Conservation (phyloP, 2,329 filamentous ascomycete species). For the Penicillium sp. region DNA sequence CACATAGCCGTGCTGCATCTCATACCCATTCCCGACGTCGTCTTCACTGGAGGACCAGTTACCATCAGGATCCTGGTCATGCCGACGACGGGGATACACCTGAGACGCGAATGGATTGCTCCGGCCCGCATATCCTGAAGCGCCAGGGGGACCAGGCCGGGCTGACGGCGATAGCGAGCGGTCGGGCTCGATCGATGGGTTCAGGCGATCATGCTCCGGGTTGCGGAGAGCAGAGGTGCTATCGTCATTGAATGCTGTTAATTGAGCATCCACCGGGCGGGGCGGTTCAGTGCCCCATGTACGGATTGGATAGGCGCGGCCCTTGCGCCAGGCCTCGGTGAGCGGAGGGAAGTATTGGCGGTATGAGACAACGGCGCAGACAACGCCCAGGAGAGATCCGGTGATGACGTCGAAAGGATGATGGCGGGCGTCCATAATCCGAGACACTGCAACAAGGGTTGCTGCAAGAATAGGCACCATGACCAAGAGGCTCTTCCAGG, state of each 20-base stretch:
- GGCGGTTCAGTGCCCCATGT: slow-evolving; percentile 55
- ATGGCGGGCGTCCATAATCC: slow-evolving; percentile 64
- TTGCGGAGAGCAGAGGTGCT: slow-evolving; percentile 35
- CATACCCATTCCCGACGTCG: slow-evolving; percentile 35
- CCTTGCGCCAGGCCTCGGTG: slow-evolving; percentile 58
- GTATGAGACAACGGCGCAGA: slow-evolving; percentile 56
- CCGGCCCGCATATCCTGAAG: slow-evolving; percentile 21
- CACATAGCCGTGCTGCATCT: slow-evolving; percentile 38
- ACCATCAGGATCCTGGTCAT: slow-evolving; percentile 32
- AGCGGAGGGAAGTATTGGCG: slow-evolving; percentile 62
- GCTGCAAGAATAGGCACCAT: slow-evolving; percentile 57
- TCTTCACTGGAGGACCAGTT: slow-evolving; percentile 43
- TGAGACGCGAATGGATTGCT: slow-evolving; percentile 30
- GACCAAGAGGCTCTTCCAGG: slow-evolving; percentile 60
- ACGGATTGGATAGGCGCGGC: slow-evolving; percentile 60
- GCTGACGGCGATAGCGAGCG: slow-evolving; percentile 5
- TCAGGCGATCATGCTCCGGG: slow-evolving; percentile 31
- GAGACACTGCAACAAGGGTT: slow-evolving; percentile 56
- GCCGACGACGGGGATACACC: slow-evolving; percentile 29
- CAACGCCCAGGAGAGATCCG: slow-evolving; percentile 55
- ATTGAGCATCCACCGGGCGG: slow-evolving; percentile 18
- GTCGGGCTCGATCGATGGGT: neutral
- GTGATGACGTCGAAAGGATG: slow-evolving; percentile 63
- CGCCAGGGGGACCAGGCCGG: slow-evolving; percentile 6
- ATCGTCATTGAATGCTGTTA: slow-evolving; percentile 8